A percentile compares a stretch with the other conserved stretches of the same genome.
Conservation (phyloP, 2,329 filamentous ascomycete species). For the Fusarium humuli region DNA sequence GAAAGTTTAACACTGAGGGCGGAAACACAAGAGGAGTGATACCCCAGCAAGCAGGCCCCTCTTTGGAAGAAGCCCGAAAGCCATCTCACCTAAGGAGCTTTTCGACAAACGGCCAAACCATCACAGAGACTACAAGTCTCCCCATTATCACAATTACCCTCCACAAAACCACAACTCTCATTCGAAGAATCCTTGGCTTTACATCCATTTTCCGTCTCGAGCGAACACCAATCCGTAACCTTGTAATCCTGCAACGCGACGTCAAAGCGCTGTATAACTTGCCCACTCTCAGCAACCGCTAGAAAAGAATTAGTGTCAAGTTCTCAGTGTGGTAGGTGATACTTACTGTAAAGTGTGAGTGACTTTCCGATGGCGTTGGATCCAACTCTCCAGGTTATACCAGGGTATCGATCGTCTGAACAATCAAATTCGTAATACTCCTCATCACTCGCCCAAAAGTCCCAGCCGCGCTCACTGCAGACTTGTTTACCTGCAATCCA, state of each 20-base stretch:
- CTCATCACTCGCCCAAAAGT: neutral
- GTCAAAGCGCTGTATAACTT: neutral
- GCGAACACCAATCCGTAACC: neutral
- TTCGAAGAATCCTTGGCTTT: neutral
- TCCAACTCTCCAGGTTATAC: neutral
- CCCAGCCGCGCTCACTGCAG: neutral
- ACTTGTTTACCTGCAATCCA: neutral
- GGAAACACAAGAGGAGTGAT: too few species aligned
- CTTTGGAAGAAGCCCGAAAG: fast-evolving
- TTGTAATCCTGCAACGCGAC: neutral
- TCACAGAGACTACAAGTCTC: neutral
- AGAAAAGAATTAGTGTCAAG: neutral
- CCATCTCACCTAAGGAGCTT: neutral
- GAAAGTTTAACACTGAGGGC: too few species aligned
- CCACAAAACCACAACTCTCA: neutral
- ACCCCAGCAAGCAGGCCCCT: neutral
- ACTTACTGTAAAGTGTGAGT: neutral
- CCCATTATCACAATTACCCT: neutral
- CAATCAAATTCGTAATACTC: neutral
- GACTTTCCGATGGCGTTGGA: neutral
- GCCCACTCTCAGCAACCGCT: neutral
- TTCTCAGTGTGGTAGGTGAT: fast-evolving
- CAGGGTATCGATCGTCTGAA: neutral
- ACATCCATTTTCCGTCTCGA: neutral
- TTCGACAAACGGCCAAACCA: neutral